phyloP scores from a whole-genome alignment of 768 basidiomycete genomes.

The Suillus subalutaceus region DNA sequence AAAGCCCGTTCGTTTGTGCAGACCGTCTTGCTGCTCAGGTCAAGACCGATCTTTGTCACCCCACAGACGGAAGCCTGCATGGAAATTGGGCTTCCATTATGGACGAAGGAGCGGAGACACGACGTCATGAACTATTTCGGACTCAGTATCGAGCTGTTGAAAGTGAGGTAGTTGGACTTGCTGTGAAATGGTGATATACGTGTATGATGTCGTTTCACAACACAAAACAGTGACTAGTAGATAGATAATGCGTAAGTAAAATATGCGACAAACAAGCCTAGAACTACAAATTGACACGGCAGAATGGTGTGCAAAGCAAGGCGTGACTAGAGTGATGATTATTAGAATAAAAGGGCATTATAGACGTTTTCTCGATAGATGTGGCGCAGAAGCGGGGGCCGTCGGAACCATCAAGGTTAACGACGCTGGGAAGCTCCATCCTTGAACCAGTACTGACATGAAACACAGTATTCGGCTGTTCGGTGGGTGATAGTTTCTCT shows the following conservation, averaged over 20 bases:
- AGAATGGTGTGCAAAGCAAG: conserved; percentile 18
- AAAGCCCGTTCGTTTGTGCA: conserved; percentile 20
- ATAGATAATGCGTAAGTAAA: conserved; percentile 13
- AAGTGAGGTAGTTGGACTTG: conserved; percentile 77
- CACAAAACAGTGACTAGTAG: background rate
- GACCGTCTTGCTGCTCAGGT: conserved; percentile 43
- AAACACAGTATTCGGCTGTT: conserved; percentile 56
- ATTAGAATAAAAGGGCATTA: conserved; percentile 28
- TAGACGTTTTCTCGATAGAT: conserved; percentile 5
- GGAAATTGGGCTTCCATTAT: conserved; percentile 39
- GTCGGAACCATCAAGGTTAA: conserved; percentile 22
- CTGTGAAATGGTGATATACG: conserved; percentile 67
- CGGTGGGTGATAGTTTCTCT: conserved; percentile 58
- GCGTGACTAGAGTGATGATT: conserved; percentile 25
- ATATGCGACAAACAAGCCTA: conserved; percentile 15
- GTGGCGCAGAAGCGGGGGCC: conserved; percentile 5
- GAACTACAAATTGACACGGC: conserved; percentile 26
- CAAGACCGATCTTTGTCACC: conserved; percentile 44
- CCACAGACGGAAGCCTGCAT: conserved; percentile 33
- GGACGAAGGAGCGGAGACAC: conserved; percentile 46
- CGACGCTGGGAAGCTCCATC: conserved; percentile 44
- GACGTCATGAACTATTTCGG: conserved; percentile 57
- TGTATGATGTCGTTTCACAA: conserved; percentile 1
- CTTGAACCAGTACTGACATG: conserved; percentile 63
- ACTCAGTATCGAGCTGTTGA: conserved; percentile 86